Evolutionary conservation across 345 rosid genomes (phyloP).

Genomic region (Camelina laxa): DNA sequence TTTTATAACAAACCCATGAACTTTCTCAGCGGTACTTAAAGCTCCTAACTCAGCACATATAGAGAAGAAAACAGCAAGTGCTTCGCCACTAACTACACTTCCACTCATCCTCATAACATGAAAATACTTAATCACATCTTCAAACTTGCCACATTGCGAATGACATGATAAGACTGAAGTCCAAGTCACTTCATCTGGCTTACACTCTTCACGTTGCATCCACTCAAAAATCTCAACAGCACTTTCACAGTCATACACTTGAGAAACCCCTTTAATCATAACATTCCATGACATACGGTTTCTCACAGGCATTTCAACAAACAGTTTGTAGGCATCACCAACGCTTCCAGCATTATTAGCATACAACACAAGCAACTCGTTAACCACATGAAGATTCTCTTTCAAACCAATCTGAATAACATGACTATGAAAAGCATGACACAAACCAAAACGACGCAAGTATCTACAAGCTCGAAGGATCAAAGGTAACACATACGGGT

Average conservation of each 20-base stretch:
- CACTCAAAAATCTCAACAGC: conserved; percentile 54
- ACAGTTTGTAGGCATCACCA: conserved; percentile 54
- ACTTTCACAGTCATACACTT: conserved; percentile 51
- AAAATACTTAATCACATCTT: conserved; percentile 54
- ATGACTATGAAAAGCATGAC: conserved; percentile 55
- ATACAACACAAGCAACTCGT: conserved; percentile 68
- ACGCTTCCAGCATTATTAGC: conserved; percentile 53
- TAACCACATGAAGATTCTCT: conserved; percentile 55
- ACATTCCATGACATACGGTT: conserved; percentile 71
- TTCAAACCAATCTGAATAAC: conserved; percentile 56
- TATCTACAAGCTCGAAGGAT: conserved; percentile 57
- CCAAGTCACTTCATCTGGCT: conserved; percentile 75
- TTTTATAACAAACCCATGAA: conserved; percentile 64
- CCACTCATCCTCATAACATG: conserved; percentile 56
- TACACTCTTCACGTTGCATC: conserved; percentile 66
- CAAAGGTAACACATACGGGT: conserved; percentile 65
- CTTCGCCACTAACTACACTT: conserved; percentile 50
- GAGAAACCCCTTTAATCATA: conserved; percentile 63
- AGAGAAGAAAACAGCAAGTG: conserved; percentile 65
- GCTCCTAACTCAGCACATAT: conserved; percentile 51
- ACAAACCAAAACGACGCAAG: conserved; percentile 37
- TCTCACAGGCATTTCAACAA: conserved; percentile 61
- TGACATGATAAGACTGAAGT: conserved; percentile 69
- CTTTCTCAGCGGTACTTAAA: conserved; percentile 43
- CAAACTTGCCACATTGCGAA: conserved; percentile 55